Evolutionary conservation across 2,329 filamentous ascomycete species (phyloP), one percentile per base, ranked within the genome.

Genomic region (Grosmannia clavigera): DNA sequence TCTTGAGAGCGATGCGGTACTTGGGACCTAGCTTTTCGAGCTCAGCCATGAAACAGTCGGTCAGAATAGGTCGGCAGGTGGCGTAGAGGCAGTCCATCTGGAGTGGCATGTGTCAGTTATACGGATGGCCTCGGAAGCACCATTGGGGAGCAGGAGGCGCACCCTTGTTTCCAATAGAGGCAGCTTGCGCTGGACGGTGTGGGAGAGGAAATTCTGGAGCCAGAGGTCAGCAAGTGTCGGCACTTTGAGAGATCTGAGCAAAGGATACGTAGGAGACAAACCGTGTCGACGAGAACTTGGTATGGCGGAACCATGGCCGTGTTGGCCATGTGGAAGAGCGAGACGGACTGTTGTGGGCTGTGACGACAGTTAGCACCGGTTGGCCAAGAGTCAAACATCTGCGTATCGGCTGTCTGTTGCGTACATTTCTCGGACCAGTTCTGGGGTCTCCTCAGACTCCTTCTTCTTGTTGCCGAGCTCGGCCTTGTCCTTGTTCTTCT

Each of bases 1-100:
- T 91, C 16, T 87, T 79, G 60, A 95, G 73, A 1, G 92, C 92
- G 60, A 97, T 84, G 9, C 92, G 78, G 75, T 96, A 99, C 70
- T 94, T 94, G 3, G 84, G 83, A 0, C 92, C 92, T 11, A 96
- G 79, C 71, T 95, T 95, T 70, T 96, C 91, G 64, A 96, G 74
- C 72, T 96, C 91, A 60, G 85, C 86, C 81, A 92, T 86, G 66
- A 80, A 62, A 69, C 77, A 92, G 65, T 83, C 82, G 2, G 91
- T 96, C 65, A 97, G 91, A 65, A 94, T 87, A 22, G 91, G 90
- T 27, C 85, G 90, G 71, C 89, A 94, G 68, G 95, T 95, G 22
- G 92, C 92, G 71, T 92, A 95, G 5, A 99, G 80, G 59, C 89
- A 88, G 72, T 96, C 91, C 90, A 96, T 96, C 78, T 92, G 81